A percentile compares a stretch with the other conserved stretches of the same genome.
phyloP scores from a whole-genome alignment of 2,329 filamentous ascomycete genomes.

The Trichoderma aggressivum region DNA sequence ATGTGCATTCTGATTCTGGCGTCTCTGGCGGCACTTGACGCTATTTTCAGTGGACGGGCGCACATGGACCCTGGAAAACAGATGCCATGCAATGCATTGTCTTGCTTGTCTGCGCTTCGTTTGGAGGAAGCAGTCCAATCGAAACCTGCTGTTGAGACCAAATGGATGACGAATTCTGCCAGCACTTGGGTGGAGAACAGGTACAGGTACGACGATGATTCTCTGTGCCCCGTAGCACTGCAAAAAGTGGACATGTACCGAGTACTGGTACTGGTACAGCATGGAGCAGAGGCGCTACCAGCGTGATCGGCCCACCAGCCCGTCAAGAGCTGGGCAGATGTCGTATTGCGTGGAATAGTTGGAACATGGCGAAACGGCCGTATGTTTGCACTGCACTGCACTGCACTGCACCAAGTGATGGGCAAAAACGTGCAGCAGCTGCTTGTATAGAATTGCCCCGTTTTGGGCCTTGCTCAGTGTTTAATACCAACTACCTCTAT shows the following conservation, averaged over 20 bases:
- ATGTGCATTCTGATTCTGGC: no score
- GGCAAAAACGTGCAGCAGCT: not conserved
- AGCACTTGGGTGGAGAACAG: conserved; percentile 4
- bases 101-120: not conserved
- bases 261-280: no score
- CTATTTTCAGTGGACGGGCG: not conserved
- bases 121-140: not conserved
- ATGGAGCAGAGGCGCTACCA: not conserved
- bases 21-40: not conserved
- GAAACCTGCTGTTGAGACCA: not conserved
- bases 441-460: not conserved
- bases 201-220: not conserved
- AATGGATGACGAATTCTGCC: conserved; percentile 8
- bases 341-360: not conserved
- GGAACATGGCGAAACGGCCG: not conserved
- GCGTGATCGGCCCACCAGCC: conserved; percentile 16
- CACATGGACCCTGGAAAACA: not conserved
- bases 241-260: not conserved
- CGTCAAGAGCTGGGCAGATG: not conserved
- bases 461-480: no score
- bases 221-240: not conserved
- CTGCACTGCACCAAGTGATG: not conserved
- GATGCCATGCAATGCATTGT: not conserved
- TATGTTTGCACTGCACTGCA: no score
- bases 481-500: not conserved